phyloP scores from a whole-genome alignment of 2,329 filamentous ascomycete species.

The Aspergillus luchuensis region DNA sequence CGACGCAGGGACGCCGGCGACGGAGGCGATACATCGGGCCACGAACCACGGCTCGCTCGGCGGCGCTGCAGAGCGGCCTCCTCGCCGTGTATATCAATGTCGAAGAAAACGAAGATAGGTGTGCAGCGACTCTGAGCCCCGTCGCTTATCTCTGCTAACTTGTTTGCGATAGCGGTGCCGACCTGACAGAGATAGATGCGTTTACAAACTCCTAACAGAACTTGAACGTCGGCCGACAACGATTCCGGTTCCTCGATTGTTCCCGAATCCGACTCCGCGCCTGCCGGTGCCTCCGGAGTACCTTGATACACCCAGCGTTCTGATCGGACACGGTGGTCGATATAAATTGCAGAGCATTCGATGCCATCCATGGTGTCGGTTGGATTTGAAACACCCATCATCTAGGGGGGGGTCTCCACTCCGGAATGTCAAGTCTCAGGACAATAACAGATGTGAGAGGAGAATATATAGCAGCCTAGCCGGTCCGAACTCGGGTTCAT shows the following conservation, averaged over 20 bases:
- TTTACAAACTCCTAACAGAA: constrained; percentile 54
- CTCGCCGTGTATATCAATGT: constrained; percentile 48
- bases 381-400: constrained; percentile 23
- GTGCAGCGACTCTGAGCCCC: constrained; percentile 48
- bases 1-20: constrained; percentile 37
- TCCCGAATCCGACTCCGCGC: constrained; percentile 24
- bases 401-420: constrained; percentile 16
- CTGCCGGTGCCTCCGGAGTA: constrained; percentile 29
- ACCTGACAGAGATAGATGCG: constrained; percentile 59
- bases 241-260: constrained; percentile 46
- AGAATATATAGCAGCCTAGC: constrained; percentile 13
- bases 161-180: constrained; percentile 55
- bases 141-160: constrained; percentile 55
- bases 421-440: constrained; percentile 13
- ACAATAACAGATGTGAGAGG: constrained; percentile 10
- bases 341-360: constrained; percentile 49
- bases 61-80: constrained; percentile 38
- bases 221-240: constrained; percentile 52
- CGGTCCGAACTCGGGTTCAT: constrained; percentile 30
- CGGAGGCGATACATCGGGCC: constrained; percentile 33
- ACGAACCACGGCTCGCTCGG: constrained; percentile 33
- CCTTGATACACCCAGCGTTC: constrained; percentile 48
- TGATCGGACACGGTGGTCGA: constrained; percentile 48
- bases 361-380: constrained; percentile 42
- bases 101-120: constrained; percentile 59